phyloP scores from a whole-genome alignment of 2,329 filamentous ascomycete species.

The Scedosporium boydii region DNA sequence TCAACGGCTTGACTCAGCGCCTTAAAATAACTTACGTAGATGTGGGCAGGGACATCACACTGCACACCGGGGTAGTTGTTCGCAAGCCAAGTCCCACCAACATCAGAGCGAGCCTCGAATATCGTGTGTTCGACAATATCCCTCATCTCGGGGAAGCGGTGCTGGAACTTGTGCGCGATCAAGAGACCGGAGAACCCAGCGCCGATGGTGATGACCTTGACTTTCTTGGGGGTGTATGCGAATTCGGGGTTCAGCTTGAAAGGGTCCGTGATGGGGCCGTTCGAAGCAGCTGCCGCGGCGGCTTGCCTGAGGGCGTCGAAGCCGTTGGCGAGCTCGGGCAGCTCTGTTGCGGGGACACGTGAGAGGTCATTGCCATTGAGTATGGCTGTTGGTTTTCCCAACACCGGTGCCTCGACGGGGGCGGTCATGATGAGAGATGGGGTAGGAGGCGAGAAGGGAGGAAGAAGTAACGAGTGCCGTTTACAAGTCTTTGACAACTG shows the following conservation, averaged over 20 bases:
- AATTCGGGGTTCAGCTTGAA: conserved; percentile 16
- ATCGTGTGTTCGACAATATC: conserved; percentile 48
- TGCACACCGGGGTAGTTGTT: conserved; percentile 54
- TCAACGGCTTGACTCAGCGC: not conserved
- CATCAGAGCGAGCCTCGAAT: conserved; percentile 58
- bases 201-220: conserved; percentile 26
- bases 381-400: not conserved
- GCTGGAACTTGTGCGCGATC: conserved; percentile 54
- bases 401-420: conserved; percentile 4
- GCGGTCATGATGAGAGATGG: conserved; percentile 7
- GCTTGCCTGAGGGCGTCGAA: not conserved
- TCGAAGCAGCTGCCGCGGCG: not conserved
- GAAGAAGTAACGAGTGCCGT: not conserved
- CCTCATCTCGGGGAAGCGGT: conserved; percentile 48
- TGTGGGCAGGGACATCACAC: conserved; percentile 61
- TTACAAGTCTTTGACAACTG: not conserved
- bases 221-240: conserved; percentile 19
- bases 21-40: conserved; percentile 32
- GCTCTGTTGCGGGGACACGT: conserved; percentile 3
- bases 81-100: conserved; percentile 47
- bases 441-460: not conserved
- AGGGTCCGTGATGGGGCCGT: conserved; percentile 13
- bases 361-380: not conserved
- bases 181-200: conserved; percentile 29
- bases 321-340: conserved; percentile 4